Evolutionary conservation across 2,329 filamentous ascomycete species (phyloP), one percentile per base, ranked within the genome.

Genomic region (Emmonsia crescens): DNA sequence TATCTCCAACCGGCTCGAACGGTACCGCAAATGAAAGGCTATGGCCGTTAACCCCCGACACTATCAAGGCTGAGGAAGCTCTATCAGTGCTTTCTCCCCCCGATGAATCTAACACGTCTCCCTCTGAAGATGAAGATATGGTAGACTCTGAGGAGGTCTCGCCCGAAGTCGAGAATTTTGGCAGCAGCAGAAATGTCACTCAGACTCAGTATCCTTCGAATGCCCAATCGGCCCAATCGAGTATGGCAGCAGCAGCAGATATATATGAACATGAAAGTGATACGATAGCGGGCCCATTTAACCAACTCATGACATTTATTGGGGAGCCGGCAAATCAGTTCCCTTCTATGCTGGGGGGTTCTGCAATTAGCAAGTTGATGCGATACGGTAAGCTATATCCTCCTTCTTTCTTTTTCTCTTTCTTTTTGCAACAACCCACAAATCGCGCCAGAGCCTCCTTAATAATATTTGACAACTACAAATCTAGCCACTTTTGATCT

Each of bases 281-380:
- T 33, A 29, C 51, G 36, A 29, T 57, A 1, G 9, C 40, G 36
- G 60, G 65, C 1, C 62, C 65, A 12, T 66, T 65, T 33, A 65
- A 64, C 46, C 63, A 64, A 16, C 44, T 66, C 12, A 62, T 61
- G 10, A 33, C 55, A 16, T 65, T 59, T 61, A 44, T 66, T 16
- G 57, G 60, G 12, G 58, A 65, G 27, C 65, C 65, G 1, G 12
- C 14, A 38, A 60, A 64, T n/a, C 42, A n/a, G 12, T 63, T 56
- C 48, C 65, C 65, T 6, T 65, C 63, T 9, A 65, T 65, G 60
- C 46, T 66, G 31, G 64, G 61, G 2, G 61, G 63, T 21, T 64
- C 63, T 16, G 55, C 62, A 2, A 62, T 66, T 36, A 65, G 64
- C 57, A 66, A 65, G 57, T 44, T 66, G 40, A 63, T 66, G 65